Base-by-base conservation (phyloP, 1,284 basidiomycete genomes). In the Polyporus tsugae region DNA sequence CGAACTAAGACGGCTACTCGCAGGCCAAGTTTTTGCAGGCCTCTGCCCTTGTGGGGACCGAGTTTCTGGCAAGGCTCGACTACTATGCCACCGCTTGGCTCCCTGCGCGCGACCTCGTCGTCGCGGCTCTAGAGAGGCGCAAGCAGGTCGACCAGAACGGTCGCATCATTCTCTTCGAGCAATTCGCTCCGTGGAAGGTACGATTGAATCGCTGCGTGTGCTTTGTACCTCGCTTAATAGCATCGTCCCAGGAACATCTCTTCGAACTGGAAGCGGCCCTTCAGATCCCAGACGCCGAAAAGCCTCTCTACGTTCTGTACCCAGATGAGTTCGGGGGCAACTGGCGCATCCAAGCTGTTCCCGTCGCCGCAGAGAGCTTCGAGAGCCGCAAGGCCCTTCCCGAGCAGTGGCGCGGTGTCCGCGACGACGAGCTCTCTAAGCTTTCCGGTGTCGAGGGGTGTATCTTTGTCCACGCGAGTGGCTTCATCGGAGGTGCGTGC, bases 341-440 rank as follows among this genome's bases (percentile, higher is more conserved):
- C 77, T 99, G 97, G 97, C 91, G 98, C 60, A 84, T 99, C 60
- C 97, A 99, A 79, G 96, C 96, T 17, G 95, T 99, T 17, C 94
- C 97, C 17, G 83, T 92, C 62, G 86, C 90, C 1, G 84, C 92
- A 2, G 93, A 95, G 75, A 94, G 92, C 76, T 99, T 99, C 77
- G 89, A 92, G 78, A 96, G 92, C 79, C 88, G 98, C 58, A 98
- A 97, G 79, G 90, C 95, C 1, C 84, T 99, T 46, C 97, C 98
- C 1, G 96, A 98, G 80, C 84, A 86, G 68, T 99, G 98, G 97
- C 87, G 97, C 70, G 97, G 98, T 10, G 81, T 97, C 49, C 86
- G 98, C 57, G 98, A 99, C 78, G 91, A 93, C 10, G 86, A 87
- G 62, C 83, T 99, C 57, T 92, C 90, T 60, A 82, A 90, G 73